phyloP scores from a whole-genome alignment of 2,329 filamentous ascomycete genomes.

The Fusarium pseudograminearum region DNA sequence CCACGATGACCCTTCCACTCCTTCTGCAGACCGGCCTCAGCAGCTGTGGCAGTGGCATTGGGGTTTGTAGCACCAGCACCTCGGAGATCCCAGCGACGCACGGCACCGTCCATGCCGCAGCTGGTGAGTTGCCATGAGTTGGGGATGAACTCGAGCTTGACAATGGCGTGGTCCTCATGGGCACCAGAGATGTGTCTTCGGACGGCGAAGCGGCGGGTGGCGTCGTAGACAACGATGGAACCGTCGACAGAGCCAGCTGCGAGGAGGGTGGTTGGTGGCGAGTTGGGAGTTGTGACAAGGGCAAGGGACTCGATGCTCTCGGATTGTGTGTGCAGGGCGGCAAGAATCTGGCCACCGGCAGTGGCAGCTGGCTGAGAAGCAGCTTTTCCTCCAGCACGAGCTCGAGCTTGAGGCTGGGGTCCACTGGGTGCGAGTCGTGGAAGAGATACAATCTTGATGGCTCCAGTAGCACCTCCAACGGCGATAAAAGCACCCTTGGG shows the following conservation, averaged over 20 bases:
- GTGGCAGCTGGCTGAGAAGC: constrained; percentile 52
- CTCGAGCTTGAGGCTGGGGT: constrained; percentile 42
- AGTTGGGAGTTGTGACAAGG: constrained; percentile 60
- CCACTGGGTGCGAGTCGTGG: constrained; percentile 67
- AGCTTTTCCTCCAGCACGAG: constrained; percentile 50
- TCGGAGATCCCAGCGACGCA: constrained; percentile 87
- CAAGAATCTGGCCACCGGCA: constrained; percentile 74
- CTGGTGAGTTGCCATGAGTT: constrained; percentile 80
- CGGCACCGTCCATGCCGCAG: constrained; percentile 91
- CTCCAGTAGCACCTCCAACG: constrained; percentile 87
- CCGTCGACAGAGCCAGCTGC: constrained; percentile 78
- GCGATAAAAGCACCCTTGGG: constrained; percentile 84
- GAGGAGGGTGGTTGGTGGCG: constrained; percentile 66
- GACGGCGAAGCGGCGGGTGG: constrained; percentile 86
- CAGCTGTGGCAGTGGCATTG: constrained; percentile 52
- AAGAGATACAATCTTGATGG: constrained; percentile 86
- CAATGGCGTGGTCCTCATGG: constrained; percentile 89
- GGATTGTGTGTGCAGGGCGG: constrained; percentile 81
- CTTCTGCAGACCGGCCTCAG: constrained; percentile 75
- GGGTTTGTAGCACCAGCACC: constrained; percentile 55
- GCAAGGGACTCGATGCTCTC: constrained; percentile 82
- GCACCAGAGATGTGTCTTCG: constrained; percentile 83
- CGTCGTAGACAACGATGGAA: constrained; percentile 88
- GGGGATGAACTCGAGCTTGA: constrained; percentile 89
- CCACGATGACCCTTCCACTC: constrained; percentile 94